These are phyloP conservation scores for Schizophyllum amplum DNA, from an alignment of 1,284 basidiomycete species.

Conservation along the genomic window DNA sequence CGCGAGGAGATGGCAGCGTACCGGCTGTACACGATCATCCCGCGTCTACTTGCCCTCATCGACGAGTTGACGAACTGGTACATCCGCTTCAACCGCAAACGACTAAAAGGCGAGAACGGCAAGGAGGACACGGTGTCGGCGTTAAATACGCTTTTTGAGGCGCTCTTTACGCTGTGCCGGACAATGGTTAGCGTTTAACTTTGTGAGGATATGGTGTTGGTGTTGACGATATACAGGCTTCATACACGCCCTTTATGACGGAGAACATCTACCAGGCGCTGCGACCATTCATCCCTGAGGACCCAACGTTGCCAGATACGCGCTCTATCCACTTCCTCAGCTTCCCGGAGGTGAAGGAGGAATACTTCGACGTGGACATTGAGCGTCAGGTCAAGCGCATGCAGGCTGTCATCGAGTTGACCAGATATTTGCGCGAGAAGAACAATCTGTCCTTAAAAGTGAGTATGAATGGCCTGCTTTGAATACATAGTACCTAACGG, in stretches of 20 bases:
- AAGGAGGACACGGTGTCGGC: slow-evolving; percentile 84
- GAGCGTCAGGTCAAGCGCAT: slow-evolving; percentile 93
- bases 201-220: neutral
- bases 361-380: slow-evolving; percentile 95
- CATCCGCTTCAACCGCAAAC: slow-evolving; percentile 96
- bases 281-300: slow-evolving; percentile 74
- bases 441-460: slow-evolving; percentile 90
- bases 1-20: slow-evolving; percentile 95
- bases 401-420: slow-evolving; percentile 92
- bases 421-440: slow-evolving; percentile 84
- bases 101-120: slow-evolving; percentile 94
- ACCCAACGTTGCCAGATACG: slow-evolving; percentile 65
- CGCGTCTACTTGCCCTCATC: slow-evolving; percentile 86
- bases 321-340: slow-evolving; percentile 94
- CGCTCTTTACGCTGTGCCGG: slow-evolving; percentile 87
- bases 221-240: slow-evolving; percentile 53
- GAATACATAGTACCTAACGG: slow-evolving; percentile 1
- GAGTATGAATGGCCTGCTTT: slow-evolving; percentile 9
- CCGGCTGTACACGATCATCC: slow-evolving; percentile 96
- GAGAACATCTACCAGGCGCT: slow-evolving; percentile 96
- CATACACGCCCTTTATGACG: slow-evolving; percentile 97
- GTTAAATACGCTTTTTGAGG: slow-evolving; percentile 94
- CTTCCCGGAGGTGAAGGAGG: slow-evolving; percentile 90
- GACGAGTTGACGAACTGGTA: slow-evolving; percentile 99
- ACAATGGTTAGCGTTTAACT: slow-evolving; percentile 70